These are phyloP conservation scores for Lentinula aciculospora DNA, from an alignment of 768 basidiomycete genomes.

Conservation along the genomic window DNA sequence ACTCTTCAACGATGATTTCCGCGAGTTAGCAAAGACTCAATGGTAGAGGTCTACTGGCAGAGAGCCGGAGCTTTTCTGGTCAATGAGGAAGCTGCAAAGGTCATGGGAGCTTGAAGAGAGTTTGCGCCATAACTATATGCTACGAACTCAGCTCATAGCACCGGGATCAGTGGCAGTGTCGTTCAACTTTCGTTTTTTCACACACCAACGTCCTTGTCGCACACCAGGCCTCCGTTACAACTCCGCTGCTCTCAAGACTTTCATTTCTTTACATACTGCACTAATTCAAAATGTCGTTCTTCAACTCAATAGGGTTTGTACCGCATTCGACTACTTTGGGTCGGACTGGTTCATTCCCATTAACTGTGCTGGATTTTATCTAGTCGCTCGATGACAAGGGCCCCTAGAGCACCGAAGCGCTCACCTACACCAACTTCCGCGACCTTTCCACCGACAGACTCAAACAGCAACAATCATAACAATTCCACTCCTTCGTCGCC, in stretches of 20 bases:
- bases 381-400: conserved; percentile 74
- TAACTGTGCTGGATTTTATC: conserved; percentile 4
- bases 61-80: no score
- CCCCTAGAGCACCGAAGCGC: conserved; percentile 63
- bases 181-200: no score
- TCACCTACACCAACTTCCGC: conserved; percentile 73
- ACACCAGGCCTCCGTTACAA: background rate
- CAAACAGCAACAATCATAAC: conserved; percentile 25
- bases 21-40: no score
- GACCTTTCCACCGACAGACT: conserved; percentile 44
- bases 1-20: no score
- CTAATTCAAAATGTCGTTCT: conserved; percentile 62
- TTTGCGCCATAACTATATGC: no score
- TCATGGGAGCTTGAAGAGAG: no score
- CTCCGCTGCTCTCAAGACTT: background rate
- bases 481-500: conserved; percentile 33
- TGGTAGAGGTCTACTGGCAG: no score
- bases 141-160: no score
- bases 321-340: background rate
- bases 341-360: background rate
- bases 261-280: background rate
- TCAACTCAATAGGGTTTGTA: conserved; percentile 73
- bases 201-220: no score
- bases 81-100: no score
- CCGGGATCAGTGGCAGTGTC: no score